Evolutionary conservation across 2,329 filamentous ascomycete genomes (phyloP), one percentile per base, ranked within the genome.

Genomic region (Epichloe bromicola): DNA sequence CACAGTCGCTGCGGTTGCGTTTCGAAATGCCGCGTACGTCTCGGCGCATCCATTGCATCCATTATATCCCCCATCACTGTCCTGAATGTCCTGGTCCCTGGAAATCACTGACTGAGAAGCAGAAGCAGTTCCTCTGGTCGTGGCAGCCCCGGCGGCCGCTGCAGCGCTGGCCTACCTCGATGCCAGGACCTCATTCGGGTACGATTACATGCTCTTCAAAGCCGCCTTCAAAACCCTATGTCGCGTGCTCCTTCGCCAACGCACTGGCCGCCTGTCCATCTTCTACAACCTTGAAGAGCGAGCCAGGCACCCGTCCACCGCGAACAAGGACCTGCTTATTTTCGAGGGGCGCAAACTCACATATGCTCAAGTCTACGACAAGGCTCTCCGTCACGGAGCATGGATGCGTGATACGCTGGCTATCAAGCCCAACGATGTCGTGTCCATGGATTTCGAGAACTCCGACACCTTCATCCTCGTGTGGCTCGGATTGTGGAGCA

Each of bases 361-460:
- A 1, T 95, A 86, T 63, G 79, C 78, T n/a, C 74, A 93, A 59
- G 74, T 78, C 2, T 93, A 95, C 65, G 76, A 88, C 50, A 75
- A 69, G 8, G 77, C 78, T 1, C 70, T 94, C 41, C 81, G 81
- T 53, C 87, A 90, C 61, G 88, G 86, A 30, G 73, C 77, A 49
- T 95, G 86, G 85, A 69, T 95, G 50, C 82, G 82, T 63, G 74
- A 75, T 2, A 74, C 69, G 10, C 75, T 83, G 49, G 73, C 74
- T 33, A 72, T 95, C 45, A 75, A 82, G 57, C 77, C 80, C 26
- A 79, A 78, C 43, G 86, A 94, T 49, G 80, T 95, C 36, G 84
- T 95, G 17, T 88, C 86, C 8, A 74, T 95, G 58, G 77, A 93
- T 64, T 86, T 87, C 57, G 83, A 85, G 67, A 95, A 95, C 63